phyloP scores from a whole-genome alignment of 2,329 filamentous ascomycete species.

The Aureobasidium pullulans region DNA sequence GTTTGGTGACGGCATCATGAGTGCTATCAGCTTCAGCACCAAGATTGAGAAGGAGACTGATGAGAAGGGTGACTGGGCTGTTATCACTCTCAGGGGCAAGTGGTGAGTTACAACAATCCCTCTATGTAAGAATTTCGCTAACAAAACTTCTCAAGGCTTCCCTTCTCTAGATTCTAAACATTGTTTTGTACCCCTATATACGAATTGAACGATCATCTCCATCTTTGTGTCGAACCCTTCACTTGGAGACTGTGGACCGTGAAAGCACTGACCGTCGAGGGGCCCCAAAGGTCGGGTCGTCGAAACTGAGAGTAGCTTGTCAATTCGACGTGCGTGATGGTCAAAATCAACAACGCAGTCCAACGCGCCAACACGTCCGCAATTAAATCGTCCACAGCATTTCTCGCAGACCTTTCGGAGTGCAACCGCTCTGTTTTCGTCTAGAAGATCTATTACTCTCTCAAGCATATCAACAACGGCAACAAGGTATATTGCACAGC shows the following conservation, averaged over 20 bases:
- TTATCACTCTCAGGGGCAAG: conserved; percentile 77
- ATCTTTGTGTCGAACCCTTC: background rate
- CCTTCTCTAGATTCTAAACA: conserved; percentile 42
- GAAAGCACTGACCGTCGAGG: background rate
- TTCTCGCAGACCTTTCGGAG: background rate
- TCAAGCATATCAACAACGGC: background rate
- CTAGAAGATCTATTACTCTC: background rate
- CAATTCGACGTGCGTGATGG: background rate
- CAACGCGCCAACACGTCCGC: background rate
- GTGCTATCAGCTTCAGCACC: conserved; percentile 82
- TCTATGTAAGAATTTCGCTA: background rate
- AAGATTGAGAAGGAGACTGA: conserved; percentile 93
- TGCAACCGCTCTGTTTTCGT: background rate
- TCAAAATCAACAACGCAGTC: background rate
- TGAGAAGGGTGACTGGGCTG: conserved; percentile 74
- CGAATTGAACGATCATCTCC: background rate
- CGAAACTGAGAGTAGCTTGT: background rate
- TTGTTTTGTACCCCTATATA: background rate
- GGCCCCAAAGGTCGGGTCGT: background rate
- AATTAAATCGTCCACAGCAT: background rate
- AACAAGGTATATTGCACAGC: background rate
- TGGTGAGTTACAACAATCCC: conserved; percentile 49
- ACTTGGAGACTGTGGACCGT: background rate
- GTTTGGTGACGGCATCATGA: conserved; percentile 78
- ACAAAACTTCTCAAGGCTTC: conserved; percentile 32